Evolutionary conservation across 148 eudicot genomes (phyloP).

Genomic region (Oxyria digyna): DNA sequence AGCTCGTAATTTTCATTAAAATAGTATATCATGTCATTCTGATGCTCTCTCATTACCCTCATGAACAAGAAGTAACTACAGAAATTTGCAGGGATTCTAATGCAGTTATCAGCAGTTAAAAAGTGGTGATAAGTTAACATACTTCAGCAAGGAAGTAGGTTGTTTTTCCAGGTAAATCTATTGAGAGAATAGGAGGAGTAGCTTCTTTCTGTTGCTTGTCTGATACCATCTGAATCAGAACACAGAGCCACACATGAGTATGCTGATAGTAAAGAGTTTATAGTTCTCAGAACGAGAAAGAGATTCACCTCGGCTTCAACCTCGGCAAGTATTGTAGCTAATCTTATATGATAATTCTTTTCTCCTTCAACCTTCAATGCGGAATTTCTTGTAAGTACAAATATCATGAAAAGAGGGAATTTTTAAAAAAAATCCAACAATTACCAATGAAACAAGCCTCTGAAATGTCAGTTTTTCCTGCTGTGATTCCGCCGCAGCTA

Average conservation of each 20-base stretch:
- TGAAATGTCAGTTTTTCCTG: conserved; percentile 92
- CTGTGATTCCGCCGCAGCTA: conserved; percentile 88
- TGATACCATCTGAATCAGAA: conserved; percentile 50
- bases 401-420: background rate
- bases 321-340: conserved; percentile 36
- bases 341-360: conserved; percentile 34
- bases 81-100: background rate
- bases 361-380: conserved; percentile 36
- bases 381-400: background rate
- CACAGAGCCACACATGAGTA: background rate
- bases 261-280: background rate
- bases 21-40: no score
- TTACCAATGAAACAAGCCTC: conserved; percentile 86
- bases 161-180: conserved; percentile 47
- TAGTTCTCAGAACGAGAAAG: background rate
- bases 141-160: conserved; percentile 90
- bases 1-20: no score
- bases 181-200: conserved; percentile 57
- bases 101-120: background rate
- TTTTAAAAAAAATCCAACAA: background rate
- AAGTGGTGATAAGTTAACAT: conserved; percentile 13
- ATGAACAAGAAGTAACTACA: background rate
- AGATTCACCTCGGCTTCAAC: conserved; percentile 36
- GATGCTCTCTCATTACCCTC: background rate
- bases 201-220: conserved; percentile 92